These are phyloP conservation scores for Hydnum rufescens DNA, from an alignment of 768 basidiomycete genomes.

Conservation along the genomic window DNA sequence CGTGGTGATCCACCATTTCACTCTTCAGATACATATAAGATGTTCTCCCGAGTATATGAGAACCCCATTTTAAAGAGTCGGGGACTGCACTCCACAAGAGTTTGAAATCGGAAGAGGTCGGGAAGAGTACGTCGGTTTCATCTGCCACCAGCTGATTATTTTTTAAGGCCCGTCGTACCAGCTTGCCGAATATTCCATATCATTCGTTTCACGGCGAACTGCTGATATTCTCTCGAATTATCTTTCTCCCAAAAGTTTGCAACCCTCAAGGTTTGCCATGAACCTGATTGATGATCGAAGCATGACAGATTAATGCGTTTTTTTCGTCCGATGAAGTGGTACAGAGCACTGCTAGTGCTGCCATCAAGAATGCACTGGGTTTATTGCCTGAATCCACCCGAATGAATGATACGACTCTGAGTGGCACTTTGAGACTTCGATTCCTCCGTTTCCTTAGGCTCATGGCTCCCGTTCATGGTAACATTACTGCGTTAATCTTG, in stretches of 20 bases:
- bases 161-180: slow-evolving; percentile 16
- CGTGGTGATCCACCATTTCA: slow-evolving; percentile 1
- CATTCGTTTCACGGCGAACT: slow-evolving; percentile 81
- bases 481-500: too few species aligned
- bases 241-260: slow-evolving; percentile 73
- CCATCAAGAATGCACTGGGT: slow-evolving; percentile 22
- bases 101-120: slow-evolving; percentile 61
- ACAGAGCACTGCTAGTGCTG: slow-evolving; percentile 8
- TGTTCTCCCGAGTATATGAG: slow-evolving; percentile 71
- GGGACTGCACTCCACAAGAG: slow-evolving; percentile 47
- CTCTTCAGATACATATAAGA: slow-evolving; percentile 64
- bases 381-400: slow-evolving; percentile 14
- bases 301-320: slow-evolving; percentile 81
- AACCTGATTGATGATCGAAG: neutral
- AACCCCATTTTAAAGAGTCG: slow-evolving; percentile 72
- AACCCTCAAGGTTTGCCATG: slow-evolving; percentile 15
- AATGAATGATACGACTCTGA: slow-evolving; percentile 41
- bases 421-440: too few species aligned
- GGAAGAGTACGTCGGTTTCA: slow-evolving; percentile 43
- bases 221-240: slow-evolving; percentile 63
- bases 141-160: neutral
- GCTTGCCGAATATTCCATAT: slow-evolving; percentile 55
- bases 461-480: too few species aligned
- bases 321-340: slow-evolving; percentile 57
- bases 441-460: too few species aligned